Percentiles rank a stretch among this genome's conserved stretches.
These are phyloP conservation scores for Mycena metata DNA, from an alignment of 768 basidiomycete species.

Conservation along the genomic window DNA sequence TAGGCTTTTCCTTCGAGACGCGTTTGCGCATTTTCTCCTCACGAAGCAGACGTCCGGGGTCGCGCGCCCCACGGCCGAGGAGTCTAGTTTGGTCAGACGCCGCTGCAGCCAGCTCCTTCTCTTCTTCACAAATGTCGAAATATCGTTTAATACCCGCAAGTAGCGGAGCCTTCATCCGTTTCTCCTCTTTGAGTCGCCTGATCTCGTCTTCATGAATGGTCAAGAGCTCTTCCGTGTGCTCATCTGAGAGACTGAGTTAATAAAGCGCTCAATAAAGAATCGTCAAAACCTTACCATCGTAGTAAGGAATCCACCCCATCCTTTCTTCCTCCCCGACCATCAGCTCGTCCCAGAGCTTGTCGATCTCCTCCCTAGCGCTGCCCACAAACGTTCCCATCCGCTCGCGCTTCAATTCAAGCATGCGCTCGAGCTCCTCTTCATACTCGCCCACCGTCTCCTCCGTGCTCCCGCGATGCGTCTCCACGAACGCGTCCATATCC, in stretches of 20 bases:
- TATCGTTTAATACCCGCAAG: slow-evolving; percentile 87
- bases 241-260: slow-evolving; percentile 61
- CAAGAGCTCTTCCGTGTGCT: slow-evolving; percentile 90
- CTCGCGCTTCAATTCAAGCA: slow-evolving; percentile 90
- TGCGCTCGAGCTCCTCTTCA: slow-evolving; percentile 89
- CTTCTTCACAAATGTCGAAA: slow-evolving; percentile 90
- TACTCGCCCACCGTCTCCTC: slow-evolving; percentile 85
- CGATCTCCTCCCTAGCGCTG: slow-evolving; percentile 86
- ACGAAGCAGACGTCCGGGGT: slow-evolving; percentile 87
- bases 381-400: slow-evolving; percentile 88
- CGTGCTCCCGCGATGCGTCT: slow-evolving; percentile 85
- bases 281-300: slow-evolving; percentile 71
- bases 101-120: slow-evolving; percentile 86
- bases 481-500: slow-evolving; percentile 94
- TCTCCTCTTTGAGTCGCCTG: slow-evolving; percentile 83
- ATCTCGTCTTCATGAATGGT: slow-evolving; percentile 90
- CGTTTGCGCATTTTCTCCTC: slow-evolving; percentile 99
- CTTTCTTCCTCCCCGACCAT: slow-evolving; percentile 89
- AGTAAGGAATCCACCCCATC: slow-evolving; percentile 84
- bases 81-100: slow-evolving; percentile 87
- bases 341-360: slow-evolving; percentile 85
- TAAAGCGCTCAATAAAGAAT: slow-evolving; percentile 12
- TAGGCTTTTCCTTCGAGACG: slow-evolving; percentile 92
- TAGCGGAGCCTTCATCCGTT: slow-evolving; percentile 81
- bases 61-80: slow-evolving; percentile 83